Evolutionary conservation across 352 stramenopile genomes (phyloP), one percentile per base, ranked within the genome.

Genomic region (Peronosclerospora sorghi): DNA sequence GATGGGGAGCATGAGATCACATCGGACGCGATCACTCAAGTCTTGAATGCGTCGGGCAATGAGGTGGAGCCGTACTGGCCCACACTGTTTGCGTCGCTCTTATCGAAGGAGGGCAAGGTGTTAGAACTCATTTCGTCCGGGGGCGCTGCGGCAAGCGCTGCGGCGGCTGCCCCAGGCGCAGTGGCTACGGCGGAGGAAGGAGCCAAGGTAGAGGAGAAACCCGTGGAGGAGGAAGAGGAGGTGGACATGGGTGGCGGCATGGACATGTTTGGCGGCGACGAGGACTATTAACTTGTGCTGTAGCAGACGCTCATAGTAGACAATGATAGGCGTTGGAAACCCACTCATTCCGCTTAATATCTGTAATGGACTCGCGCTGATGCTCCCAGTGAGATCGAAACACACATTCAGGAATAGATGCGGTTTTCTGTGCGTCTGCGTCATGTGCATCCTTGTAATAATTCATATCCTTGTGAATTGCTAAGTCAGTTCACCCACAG

Each of bases 21-120:
- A 32, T 54, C 75, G 15, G 76, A 90, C 41, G 58, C 73, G 34
- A 70, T 90, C 54, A 41, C 59, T 29, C 59, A 62, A 39, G 61
- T 90, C 37, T 58, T 90, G 57, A 49, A 66, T 45, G 78, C 78
- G n/a, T 90, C 78, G 26, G 56, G 63, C 56, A 90, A 90, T 66
- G 71, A 87, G 50, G 78, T 90, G 50, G 78, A 86, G 60, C 76
- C 76, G 10, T 90, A 90, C 73, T 90, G 78, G 78, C 71, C 74
- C 19, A 74, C 57, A 24, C 62, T 90, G 35, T 90, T 90, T 54
- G 48, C 73, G 10, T 63, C 62, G 48, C 65, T 88, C 32, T 42
- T 88, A 41, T 73, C 65, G 48, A 83, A 88, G 71, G 74, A 81
- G 38, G 73, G 63, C 67, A 88, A 85, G 66, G 63, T 86, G 46